A percentile compares a stretch with the other conserved stretches of the same genome.
These are phyloP conservation scores for Boletus rubescentipes DNA, from an alignment of 768 basidiomycete genomes.

Conservation along the genomic window DNA sequence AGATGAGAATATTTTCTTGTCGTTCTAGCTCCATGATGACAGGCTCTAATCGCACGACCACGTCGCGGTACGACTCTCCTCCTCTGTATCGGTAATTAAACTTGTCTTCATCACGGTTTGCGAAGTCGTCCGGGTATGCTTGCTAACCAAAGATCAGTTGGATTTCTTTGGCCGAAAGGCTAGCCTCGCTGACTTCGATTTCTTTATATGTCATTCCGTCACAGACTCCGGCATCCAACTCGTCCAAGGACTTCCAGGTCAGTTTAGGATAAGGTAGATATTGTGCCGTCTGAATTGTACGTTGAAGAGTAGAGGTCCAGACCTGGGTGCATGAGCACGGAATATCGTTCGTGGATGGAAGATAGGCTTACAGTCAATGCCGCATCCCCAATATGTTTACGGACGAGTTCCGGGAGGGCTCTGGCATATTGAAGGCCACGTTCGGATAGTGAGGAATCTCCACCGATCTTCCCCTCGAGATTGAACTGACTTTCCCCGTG, in stretches of 20 bases:
- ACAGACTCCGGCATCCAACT: slow-evolving; percentile 98
- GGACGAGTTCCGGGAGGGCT: slow-evolving; percentile 84
- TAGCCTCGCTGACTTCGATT: slow-evolving; percentile 71
- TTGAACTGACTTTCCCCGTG: slow-evolving; percentile 99
- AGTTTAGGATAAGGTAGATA: slow-evolving; percentile 83
- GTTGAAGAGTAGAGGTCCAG: slow-evolving; percentile 96
- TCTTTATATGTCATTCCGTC: slow-evolving; percentile 99
- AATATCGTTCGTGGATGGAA: slow-evolving; percentile 4
- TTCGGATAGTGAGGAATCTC: slow-evolving; percentile 86
- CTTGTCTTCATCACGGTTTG: slow-evolving; percentile 97
- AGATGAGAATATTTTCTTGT: slow-evolving; percentile 95
- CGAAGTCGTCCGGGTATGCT: slow-evolving; percentile 97
- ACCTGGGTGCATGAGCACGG: slow-evolving; percentile 50
- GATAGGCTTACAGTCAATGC: slow-evolving; percentile 65
- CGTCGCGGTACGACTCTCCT: slow-evolving; percentile 97
- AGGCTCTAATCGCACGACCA: slow-evolving; percentile 91
- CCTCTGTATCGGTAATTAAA: slow-evolving; percentile 98
- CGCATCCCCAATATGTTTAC: slow-evolving; percentile 86
- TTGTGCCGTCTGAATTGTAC: slow-evolving; percentile 90
- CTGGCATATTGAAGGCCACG: slow-evolving; percentile 83
- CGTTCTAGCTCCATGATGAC: slow-evolving; percentile 99
- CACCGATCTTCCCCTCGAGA: slow-evolving; percentile 94
- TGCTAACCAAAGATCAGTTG: slow-evolving; percentile 45
- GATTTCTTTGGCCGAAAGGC: background rate
- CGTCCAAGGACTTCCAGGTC: slow-evolving; percentile 98